These are phyloP conservation scores for Trichodelitschia bisporula DNA, from an alignment of 495 filamentous ascomycete species.

Conservation along the genomic window DNA sequence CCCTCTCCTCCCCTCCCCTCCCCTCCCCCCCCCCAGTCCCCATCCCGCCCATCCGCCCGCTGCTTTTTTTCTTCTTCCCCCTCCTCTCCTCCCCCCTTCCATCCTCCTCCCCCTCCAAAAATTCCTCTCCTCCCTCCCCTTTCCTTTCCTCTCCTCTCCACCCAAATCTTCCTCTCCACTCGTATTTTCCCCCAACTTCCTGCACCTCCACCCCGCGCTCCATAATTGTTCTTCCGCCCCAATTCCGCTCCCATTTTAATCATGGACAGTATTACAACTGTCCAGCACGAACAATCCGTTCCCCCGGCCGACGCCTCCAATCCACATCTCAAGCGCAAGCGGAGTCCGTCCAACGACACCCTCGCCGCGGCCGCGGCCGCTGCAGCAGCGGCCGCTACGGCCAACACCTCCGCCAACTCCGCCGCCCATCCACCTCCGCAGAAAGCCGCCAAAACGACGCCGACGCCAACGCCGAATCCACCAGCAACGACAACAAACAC, in stretches of 20 bases:
- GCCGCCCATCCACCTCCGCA: slow-evolving; percentile 18
- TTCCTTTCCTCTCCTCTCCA: slow-evolving; percentile 6
- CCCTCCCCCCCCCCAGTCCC: no score
- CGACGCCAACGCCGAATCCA: no score
- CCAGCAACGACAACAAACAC: no score
- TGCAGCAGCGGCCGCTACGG: not conserved
- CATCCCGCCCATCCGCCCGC: no score
- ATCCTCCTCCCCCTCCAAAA: slow-evolving; percentile 3
- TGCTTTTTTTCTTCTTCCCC: slow-evolving; percentile 1
- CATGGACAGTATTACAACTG: slow-evolving; percentile 2
- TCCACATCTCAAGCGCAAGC: slow-evolving; percentile 27
- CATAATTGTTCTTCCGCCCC: not conserved
- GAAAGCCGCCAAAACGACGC: slow-evolving; percentile 27
- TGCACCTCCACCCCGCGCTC: slow-evolving; percentile 4
- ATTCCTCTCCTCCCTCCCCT: slow-evolving; percentile 4
- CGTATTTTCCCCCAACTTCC: slow-evolving; percentile 3
- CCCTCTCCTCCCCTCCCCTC: no score
- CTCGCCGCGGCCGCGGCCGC: slow-evolving; percentile 3
- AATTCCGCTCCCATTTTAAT: slow-evolving; percentile 6
- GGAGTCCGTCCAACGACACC: slow-evolving; percentile 27
- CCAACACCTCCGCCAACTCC: no score
- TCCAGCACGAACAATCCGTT: not conserved
- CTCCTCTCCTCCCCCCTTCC: slow-evolving; percentile 3
- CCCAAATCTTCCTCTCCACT: slow-evolving; percentile 4
- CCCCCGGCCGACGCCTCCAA: not conserved